These are phyloP conservation scores for Sonneratia alba DNA, from an alignment of 345 rosid genomes.

Conservation along the genomic window DNA sequence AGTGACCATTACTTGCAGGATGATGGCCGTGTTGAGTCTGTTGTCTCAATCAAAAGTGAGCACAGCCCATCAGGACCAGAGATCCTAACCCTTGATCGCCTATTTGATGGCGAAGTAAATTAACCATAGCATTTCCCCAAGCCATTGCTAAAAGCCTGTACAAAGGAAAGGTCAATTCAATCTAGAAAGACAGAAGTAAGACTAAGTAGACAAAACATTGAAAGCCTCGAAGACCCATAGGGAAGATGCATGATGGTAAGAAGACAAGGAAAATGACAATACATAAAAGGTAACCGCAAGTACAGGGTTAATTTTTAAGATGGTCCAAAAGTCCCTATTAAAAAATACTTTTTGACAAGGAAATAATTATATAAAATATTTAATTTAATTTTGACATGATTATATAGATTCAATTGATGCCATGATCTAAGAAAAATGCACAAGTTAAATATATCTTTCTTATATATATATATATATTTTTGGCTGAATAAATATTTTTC, in stretches of 20 bases:
- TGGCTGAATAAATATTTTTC: neutral
- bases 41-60: neutral
- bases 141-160: neutral
- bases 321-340: neutral
- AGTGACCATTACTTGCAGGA: neutral
- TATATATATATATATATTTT: neutral
- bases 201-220: no score
- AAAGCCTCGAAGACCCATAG: neutral
- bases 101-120: neutral
- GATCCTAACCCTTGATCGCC: neutral
- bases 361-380: neutral
- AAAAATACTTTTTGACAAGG: neutral
- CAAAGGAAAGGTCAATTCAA: neutral
- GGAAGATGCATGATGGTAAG: neutral
- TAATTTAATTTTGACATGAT: neutral
- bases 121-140: neutral
- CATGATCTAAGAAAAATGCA: neutral
- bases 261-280: neutral
- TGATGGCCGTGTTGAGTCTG: neutral
- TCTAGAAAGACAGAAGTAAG: neutral
- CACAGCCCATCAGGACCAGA: neutral
- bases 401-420: neutral
- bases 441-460: no score
- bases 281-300: neutral
- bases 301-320: neutral